Evolutionary conservation across 345 rosid species (phyloP).

Genomic region (Hibiscus trionum): DNA sequence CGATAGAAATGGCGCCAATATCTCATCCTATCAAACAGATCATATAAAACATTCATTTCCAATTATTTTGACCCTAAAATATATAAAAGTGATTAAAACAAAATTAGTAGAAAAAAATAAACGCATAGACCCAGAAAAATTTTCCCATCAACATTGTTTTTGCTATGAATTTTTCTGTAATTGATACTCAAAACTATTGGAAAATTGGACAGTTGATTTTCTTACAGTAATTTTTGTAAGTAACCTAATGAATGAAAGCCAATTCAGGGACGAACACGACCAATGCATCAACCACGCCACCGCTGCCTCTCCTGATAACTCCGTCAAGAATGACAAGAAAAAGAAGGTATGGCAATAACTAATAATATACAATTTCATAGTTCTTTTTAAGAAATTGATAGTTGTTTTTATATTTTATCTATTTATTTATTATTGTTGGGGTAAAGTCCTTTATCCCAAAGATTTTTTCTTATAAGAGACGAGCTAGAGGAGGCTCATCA

Average conservation of each 20-base stretch:
- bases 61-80: background rate
- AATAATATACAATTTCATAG: background rate
- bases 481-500: constrained; percentile 28
- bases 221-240: background rate
- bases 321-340: constrained; percentile 56
- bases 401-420: background rate
- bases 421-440: background rate
- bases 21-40: constrained; percentile 44
- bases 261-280: constrained; percentile 27
- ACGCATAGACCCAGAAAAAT: constrained; percentile 11
- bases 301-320: constrained; percentile 23
- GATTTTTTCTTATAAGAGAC: constrained; percentile 54
- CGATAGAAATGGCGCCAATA: constrained; percentile 67
- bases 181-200: background rate
- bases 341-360: constrained; percentile 45
- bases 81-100: background rate
- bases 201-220: background rate
- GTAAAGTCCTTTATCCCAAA: constrained; percentile 56
- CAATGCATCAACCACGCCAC: constrained; percentile 11
- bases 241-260: constrained; percentile 22
- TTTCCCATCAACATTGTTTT: background rate
- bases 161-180: background rate
- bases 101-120: constrained; percentile 4
- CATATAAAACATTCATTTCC: constrained; percentile 8
- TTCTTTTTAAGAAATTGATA: constrained; percentile 6